Percentiles rank a stretch among this genome's conserved stretches.
Evolutionary conservation across 2,329 filamentous ascomycete species (phyloP).

Genomic region (Hypoxylon rubiginosum): DNA sequence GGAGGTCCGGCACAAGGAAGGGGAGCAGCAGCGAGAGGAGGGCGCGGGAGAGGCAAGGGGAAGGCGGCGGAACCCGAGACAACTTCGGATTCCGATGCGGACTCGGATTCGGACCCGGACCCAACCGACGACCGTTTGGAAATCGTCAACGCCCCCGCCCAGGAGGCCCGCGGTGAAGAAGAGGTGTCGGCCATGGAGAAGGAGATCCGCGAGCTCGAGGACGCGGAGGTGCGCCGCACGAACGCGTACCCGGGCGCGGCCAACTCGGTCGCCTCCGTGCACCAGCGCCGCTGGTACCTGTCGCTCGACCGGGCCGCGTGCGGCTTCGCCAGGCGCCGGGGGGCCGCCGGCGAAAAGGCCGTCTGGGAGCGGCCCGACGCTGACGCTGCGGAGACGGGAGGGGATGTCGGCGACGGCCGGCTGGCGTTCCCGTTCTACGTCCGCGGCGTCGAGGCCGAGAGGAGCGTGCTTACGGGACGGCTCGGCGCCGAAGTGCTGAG

Average conservation of each 20-base stretch:
- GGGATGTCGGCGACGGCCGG: slow-evolving; percentile 34
- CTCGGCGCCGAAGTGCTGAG: slow-evolving; percentile 69
- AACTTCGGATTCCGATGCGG: slow-evolving; percentile 27
- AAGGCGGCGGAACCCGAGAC: slow-evolving; percentile 24
- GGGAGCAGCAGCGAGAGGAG: slow-evolving; percentile 1
- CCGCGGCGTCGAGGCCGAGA: slow-evolving; percentile 70
- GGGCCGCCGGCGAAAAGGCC: slow-evolving; percentile 36
- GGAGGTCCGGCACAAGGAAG: slow-evolving; percentile 38
- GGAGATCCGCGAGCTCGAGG: slow-evolving; percentile 61
- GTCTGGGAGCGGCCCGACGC: slow-evolving; percentile 44
- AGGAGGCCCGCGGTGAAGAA: slow-evolving; percentile 23
- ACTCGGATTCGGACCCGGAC: slow-evolving; percentile 17
- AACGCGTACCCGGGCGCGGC: slow-evolving; percentile 76
- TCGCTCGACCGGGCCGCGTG: slow-evolving; percentile 71
- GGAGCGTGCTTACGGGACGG: slow-evolving; percentile 76
- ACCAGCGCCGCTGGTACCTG: slow-evolving; percentile 77
- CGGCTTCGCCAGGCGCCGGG: slow-evolving; percentile 64
- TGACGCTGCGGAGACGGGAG: slow-evolving; percentile 29
- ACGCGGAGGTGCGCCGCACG: slow-evolving; percentile 67
- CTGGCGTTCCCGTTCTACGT: slow-evolving; percentile 72
- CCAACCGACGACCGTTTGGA: slow-evolving; percentile 25
- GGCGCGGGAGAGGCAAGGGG: slow-evolving; percentile 23
- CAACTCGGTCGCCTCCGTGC: slow-evolving; percentile 75
- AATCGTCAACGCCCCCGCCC: slow-evolving; percentile 39
- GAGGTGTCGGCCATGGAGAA: slow-evolving; percentile 55